phyloP scores from a whole-genome alignment of 2,329 filamentous ascomycete genomes.

The Claviceps cyperi region DNA sequence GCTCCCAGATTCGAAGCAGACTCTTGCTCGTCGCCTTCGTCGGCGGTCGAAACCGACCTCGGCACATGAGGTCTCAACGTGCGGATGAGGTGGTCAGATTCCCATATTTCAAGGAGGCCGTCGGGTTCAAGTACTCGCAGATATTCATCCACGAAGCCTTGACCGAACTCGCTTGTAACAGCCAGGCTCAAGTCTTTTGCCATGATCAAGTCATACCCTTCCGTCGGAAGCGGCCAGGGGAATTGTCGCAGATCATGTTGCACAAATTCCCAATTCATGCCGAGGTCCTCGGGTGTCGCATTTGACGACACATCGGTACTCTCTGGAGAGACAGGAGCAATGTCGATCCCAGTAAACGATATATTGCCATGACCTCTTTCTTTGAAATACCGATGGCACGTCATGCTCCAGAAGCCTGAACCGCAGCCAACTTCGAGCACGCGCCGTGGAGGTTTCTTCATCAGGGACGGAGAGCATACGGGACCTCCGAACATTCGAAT shows the following conservation, averaged over 20 bases:
- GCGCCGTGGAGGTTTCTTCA: conserved; percentile 53
- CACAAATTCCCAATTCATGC: conserved; percentile 78
- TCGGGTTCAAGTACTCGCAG: conserved; percentile 63
- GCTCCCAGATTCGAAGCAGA: conserved; percentile 58
- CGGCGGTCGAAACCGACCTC: conserved; percentile 21
- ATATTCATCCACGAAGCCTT: conserved; percentile 51
- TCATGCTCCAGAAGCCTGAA: conserved; percentile 76
- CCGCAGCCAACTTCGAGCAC: conserved; percentile 83
- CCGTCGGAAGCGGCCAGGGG: conserved; percentile 65
- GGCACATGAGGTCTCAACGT: conserved; percentile 69
- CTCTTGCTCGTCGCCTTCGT: conserved; percentile 41
- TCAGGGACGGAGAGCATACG: conserved; percentile 55
- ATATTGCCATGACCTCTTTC: conserved; percentile 53
- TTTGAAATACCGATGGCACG: conserved; percentile 69
- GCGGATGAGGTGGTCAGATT: conserved; percentile 70
- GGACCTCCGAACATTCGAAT: conserved; percentile 71
- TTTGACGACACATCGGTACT: conserved; percentile 17
- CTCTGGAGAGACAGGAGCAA: conserved; percentile 51
- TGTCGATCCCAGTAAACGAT: conserved; percentile 69
- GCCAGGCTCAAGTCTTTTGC: conserved; percentile 67
- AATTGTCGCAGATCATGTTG: conserved; percentile 68
- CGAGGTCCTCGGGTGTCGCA: conserved; percentile 43
- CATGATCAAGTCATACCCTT: conserved; percentile 78
- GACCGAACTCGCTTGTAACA: conserved; percentile 44
- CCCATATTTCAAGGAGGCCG: conserved; percentile 77